Conservation (phyloP, 2,329 filamentous ascomycete species). For the Penicillium sp. region DNA sequence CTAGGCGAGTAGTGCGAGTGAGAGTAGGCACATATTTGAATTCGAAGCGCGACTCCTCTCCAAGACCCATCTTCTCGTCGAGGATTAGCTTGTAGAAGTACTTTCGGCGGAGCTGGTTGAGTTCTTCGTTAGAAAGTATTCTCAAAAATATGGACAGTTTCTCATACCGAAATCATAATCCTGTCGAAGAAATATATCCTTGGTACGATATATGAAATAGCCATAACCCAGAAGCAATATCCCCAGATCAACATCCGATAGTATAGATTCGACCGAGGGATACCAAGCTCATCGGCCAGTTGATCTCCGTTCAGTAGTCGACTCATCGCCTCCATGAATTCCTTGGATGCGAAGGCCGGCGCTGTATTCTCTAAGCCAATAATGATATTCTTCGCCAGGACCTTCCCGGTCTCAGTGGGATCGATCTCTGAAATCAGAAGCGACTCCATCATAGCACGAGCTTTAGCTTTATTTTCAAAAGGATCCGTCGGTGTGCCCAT, state of each 20-base stretch:
- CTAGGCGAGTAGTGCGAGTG: constrained; percentile 26
- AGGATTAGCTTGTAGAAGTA: constrained; percentile 61
- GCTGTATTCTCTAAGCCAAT: constrained; percentile 63
- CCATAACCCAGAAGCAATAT: constrained; percentile 65
- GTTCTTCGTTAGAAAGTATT: not conserved
- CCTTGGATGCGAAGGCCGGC: constrained; percentile 62
- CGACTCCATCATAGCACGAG: constrained; percentile 65
- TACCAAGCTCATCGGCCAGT: constrained; percentile 58
- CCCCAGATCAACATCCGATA: constrained; percentile 61
- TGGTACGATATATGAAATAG: constrained; percentile 47
- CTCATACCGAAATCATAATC: constrained; percentile 50
- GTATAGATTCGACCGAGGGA: constrained; percentile 56
- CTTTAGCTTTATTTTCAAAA: constrained; percentile 56
- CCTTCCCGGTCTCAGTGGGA: constrained; percentile 60
- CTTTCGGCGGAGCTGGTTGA: constrained; percentile 41
- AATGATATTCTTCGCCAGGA: constrained; percentile 74
- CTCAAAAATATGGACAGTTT: not conserved
- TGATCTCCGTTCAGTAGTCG: constrained; percentile 68
- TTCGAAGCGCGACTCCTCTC: constrained; percentile 62
- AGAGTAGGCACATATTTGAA: constrained; percentile 58
- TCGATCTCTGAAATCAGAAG: constrained; percentile 64
- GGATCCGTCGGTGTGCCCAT: constrained; percentile 65
- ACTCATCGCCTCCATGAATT: constrained; percentile 66
- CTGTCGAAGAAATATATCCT: constrained; percentile 49
- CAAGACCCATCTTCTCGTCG: constrained; percentile 63